A percentile compares a stretch with the other conserved stretches of the same genome.
phyloP scores from a whole-genome alignment of 2,329 filamentous ascomycete species.

The Aspergillus ochraceus region DNA sequence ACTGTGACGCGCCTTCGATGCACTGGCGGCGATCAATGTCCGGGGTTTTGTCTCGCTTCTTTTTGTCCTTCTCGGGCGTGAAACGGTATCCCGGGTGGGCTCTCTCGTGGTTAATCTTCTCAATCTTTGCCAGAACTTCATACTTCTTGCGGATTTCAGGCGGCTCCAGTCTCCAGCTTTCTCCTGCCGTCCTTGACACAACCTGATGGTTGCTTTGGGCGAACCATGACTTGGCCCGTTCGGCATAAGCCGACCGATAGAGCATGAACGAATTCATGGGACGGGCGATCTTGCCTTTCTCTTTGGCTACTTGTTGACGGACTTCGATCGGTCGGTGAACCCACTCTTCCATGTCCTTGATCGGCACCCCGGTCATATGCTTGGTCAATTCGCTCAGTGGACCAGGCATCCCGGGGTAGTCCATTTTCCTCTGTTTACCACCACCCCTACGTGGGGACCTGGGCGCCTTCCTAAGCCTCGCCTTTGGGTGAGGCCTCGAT shows the following conservation, averaged over 20 bases:
- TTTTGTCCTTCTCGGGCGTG: constrained; percentile 64
- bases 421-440: not conserved
- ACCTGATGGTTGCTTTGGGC: constrained; percentile 90
- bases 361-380: constrained; percentile 51
- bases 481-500: constrained; percentile 12
- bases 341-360: constrained; percentile 78
- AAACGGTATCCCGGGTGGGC: constrained; percentile 95
- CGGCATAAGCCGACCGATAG: constrained; percentile 89
- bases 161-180: constrained; percentile 81
- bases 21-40: constrained; percentile 14
- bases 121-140: constrained; percentile 74
- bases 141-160: constrained; percentile 72
- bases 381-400: constrained; percentile 31
- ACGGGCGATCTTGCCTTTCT: constrained; percentile 76
- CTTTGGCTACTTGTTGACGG: constrained; percentile 67
- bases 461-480: constrained; percentile 13
- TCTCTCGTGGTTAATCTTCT: constrained; percentile 78
- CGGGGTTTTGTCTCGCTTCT: constrained; percentile 52
- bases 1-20: not conserved
- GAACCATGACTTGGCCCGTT: constrained; percentile 78
- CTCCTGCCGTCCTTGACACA: constrained; percentile 82
- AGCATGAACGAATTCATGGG: constrained; percentile 99
- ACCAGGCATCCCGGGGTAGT: constrained; percentile 11
- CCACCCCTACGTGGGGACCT: constrained; percentile 12
- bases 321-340: constrained; percentile 70